Evolutionary conservation across 1,284 basidiomycete genomes (phyloP).

Genomic region (Kwoniella shivajii): DNA sequence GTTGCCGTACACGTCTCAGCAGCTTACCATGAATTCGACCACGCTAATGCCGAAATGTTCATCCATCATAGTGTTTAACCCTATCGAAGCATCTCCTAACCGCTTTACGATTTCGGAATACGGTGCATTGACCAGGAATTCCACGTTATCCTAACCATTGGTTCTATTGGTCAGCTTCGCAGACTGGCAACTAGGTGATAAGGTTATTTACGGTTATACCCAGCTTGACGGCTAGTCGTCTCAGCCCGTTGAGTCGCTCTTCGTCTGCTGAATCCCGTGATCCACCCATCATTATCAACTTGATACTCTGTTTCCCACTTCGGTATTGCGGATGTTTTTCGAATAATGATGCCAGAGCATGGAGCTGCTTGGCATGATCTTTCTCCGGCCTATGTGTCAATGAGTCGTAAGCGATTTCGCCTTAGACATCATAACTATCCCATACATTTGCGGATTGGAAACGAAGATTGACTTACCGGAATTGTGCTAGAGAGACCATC

Average conservation of each 20-base stretch:
- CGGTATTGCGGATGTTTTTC: conserved; percentile 62
- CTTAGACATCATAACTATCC: neutral
- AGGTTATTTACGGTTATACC: conserved; percentile 62
- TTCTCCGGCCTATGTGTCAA: conserved; percentile 87
- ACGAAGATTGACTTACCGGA: conserved; percentile 63
- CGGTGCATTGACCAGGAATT: conserved; percentile 81
- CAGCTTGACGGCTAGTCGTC: conserved; percentile 64
- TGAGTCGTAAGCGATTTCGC: neutral
- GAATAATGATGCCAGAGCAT: conserved; percentile 67
- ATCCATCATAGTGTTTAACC: conserved; percentile 95
- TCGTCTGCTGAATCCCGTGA: conserved; percentile 76
- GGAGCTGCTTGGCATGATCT: conserved; percentile 81
- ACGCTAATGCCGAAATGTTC: conserved; percentile 99
- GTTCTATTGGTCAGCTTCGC: neutral
- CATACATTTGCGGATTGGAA: neutral
- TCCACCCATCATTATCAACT: conserved; percentile 70
- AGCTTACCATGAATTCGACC: conserved; percentile 88
- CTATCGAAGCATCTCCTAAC: conserved; percentile 75
- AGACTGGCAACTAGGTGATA: neutral
- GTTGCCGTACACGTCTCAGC: neutral
- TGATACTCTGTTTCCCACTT: conserved; percentile 26
- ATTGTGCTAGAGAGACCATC: conserved; percentile 87
- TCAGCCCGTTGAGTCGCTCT: conserved; percentile 66
- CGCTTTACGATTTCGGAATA: conserved; percentile 70
- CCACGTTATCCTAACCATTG: conserved; percentile 63